Conservation (phyloP, 305 asterid genomes). For the Solanum hybrid region DNA sequence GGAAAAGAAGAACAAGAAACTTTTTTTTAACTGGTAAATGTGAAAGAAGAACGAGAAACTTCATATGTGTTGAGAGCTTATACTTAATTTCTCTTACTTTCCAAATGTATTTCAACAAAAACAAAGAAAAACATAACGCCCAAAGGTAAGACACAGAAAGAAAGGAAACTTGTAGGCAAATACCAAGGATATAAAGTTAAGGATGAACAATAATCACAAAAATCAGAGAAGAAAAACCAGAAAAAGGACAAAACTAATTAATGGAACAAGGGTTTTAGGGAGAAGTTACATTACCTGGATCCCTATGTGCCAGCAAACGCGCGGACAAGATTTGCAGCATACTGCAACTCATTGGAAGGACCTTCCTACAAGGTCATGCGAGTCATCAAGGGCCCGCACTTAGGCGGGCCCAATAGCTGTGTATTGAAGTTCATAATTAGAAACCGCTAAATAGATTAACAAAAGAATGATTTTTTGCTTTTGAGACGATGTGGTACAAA, state of each 20-base stretch:
- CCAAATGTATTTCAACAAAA: background rate
- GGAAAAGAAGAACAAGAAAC: background rate
- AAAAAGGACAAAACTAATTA: background rate
- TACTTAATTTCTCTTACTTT: background rate
- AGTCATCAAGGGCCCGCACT: constrained; percentile 3
- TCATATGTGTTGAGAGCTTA: background rate
- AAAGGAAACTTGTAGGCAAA: background rate
- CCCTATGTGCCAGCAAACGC: background rate
- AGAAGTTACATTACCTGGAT: background rate
- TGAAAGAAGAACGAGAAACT: background rate
- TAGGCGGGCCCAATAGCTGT: background rate
- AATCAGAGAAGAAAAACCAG: background rate
- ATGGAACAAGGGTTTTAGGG: background rate
- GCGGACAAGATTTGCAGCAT: background rate
- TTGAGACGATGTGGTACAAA: background rate
- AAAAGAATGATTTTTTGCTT: background rate
- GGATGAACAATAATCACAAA: background rate
- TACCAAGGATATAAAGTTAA: background rate
- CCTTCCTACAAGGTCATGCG: background rate
- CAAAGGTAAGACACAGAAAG: background rate
- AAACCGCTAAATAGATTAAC: background rate
- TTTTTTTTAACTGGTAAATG: background rate
- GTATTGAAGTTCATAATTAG: background rate
- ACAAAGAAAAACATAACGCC: background rate
- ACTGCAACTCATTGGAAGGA: background rate